Conservation (phyloP, 768 basidiomycete genomes). For the Fistulinella prunicolor region DNA sequence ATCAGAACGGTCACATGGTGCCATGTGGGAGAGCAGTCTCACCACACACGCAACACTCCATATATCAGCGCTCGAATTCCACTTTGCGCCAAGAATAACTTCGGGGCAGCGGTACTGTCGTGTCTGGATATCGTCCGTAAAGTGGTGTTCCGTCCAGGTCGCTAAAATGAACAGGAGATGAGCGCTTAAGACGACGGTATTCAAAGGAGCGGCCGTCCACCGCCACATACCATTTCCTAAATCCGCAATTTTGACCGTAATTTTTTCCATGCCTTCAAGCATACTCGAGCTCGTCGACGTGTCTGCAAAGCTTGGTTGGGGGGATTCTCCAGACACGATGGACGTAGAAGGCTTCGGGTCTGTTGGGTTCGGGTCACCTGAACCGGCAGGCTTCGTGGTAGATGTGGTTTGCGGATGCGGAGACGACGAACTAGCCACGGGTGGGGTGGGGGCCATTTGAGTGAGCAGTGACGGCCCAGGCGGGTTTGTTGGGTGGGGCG, state of each 20-base stretch:
- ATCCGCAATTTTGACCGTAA: conserved; percentile 99
- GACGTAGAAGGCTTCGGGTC: conserved; percentile 30
- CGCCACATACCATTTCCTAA: conserved; percentile 78
- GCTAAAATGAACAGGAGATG: conserved; percentile 35
- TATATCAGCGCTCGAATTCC: conserved; percentile 93
- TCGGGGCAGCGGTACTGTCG: conserved; percentile 97
- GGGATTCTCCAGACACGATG: conserved; percentile 27
- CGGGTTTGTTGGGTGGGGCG: conserved; percentile 35
- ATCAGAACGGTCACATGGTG: background rate
- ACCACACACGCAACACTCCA: conserved; percentile 97
- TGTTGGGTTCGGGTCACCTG: conserved; percentile 14
- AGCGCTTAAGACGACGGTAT: background rate
- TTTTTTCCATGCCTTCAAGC: conserved; percentile 54
- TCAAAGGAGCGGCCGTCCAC: background rate
- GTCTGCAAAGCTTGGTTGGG: conserved; percentile 24
- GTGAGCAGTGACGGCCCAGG: conserved; percentile 71
- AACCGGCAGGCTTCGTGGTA: conserved; percentile 17
- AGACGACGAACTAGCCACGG: conserved; percentile 18
- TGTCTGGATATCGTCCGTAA: conserved; percentile 98
- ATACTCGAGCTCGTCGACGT: conserved; percentile 28
- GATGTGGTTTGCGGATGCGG: conserved; percentile 29
- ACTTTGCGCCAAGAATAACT: conserved; percentile 93
- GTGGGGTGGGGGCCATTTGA: conserved; percentile 54
- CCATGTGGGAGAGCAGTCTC: conserved; percentile 29
- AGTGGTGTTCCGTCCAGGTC: conserved; percentile 92